Evolutionary conservation across 345 rosid species (phyloP), one percentile per base, ranked within the genome.

Genomic region (Citrus cavaleriei): DNA sequence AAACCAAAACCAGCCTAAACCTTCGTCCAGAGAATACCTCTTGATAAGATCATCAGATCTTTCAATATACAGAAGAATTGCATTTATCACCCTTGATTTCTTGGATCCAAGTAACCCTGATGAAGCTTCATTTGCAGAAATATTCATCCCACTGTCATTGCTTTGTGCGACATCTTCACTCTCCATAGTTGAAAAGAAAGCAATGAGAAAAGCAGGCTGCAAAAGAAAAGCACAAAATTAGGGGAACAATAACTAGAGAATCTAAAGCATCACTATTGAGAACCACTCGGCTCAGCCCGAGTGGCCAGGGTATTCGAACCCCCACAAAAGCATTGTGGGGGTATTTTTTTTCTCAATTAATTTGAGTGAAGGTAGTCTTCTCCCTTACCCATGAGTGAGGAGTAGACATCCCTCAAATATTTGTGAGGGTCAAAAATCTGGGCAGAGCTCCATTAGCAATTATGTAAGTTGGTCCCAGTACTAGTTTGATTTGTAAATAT

Each of bases 191-290:
- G 85, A 82, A 64, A 91, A 81, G 65, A 96, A 74, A 66, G 92
- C 88, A 80, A 90, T 83, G 81, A 96, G 88, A 84, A 94, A 91
- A 72, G 97, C 87, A 80, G 97, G 98, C 99, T 96, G 89, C 88
- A 84, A 62, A 79, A 81, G 81, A 63, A 78, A 72, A 73, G 59
- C 34, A 80, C 64, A 70, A 54, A 68, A 68, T 32, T 46, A 70
- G 73, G 77, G 35, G 40, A 77, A 68, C 18, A 62, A 16, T 37
- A 24, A 21, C 51, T 28, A 25, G 25, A 25, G 25, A 25, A 25
- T 25, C 25, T 25, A 25, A 25, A 25, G 25, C 25, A 25, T 25
- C 25, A 25, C 18, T 14, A 66, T 62, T 65, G 62, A 67, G 72
- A 54, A n/a, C n/a, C n/a, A n/a, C n/a, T n/a, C n/a, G n/a, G n/a